These are phyloP conservation scores for Hirsutella thompsonii DNA, from an alignment of 2,329 filamentous ascomycete genomes.

Conservation along the genomic window DNA sequence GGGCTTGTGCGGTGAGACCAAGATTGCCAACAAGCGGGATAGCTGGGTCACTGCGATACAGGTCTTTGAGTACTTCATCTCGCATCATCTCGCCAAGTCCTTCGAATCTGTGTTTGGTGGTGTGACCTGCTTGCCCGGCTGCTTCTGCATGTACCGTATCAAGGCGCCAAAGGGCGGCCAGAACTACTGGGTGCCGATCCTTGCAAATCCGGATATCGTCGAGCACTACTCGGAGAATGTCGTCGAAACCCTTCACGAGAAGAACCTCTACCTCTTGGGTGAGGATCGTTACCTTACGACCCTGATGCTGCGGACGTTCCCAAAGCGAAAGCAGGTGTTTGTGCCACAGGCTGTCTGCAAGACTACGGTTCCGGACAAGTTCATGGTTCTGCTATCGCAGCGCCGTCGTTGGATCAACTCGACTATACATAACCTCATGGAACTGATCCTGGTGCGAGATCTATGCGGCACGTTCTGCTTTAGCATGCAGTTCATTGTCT, in stretches of 20 bases:
- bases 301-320: slow-evolving; percentile 96
- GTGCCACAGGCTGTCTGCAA: slow-evolving; percentile 98
- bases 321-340: slow-evolving; percentile 97
- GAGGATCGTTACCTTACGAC: slow-evolving; percentile 94
- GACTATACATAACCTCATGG: slow-evolving; percentile 97
- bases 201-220: slow-evolving; percentile 95
- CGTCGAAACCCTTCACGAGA: slow-evolving; percentile 95
- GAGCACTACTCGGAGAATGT: slow-evolving; percentile 99
- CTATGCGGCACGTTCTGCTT: slow-evolving; percentile 99
- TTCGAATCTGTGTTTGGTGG: slow-evolving; percentile 98
- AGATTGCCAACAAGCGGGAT: slow-evolving; percentile 95
- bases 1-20: slow-evolving; percentile 96
- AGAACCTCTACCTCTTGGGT: slow-evolving; percentile 82
- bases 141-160: slow-evolving; percentile 99
- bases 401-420: slow-evolving; percentile 98
- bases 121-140: slow-evolving; percentile 95
- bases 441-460: slow-evolving; percentile 87
- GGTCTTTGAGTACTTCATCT: slow-evolving; percentile 99
- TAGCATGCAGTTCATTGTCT: slow-evolving; percentile 98
- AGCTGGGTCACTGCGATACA: slow-evolving; percentile 97
- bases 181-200: slow-evolving; percentile 98
- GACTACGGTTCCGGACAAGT: slow-evolving; percentile 87
- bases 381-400: slow-evolving; percentile 86
- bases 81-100: slow-evolving; percentile 89
- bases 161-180: slow-evolving; percentile 96